Evolutionary conservation across 345 rosid species (phyloP).

Genomic region (Geranium rotundifolium): DNA sequence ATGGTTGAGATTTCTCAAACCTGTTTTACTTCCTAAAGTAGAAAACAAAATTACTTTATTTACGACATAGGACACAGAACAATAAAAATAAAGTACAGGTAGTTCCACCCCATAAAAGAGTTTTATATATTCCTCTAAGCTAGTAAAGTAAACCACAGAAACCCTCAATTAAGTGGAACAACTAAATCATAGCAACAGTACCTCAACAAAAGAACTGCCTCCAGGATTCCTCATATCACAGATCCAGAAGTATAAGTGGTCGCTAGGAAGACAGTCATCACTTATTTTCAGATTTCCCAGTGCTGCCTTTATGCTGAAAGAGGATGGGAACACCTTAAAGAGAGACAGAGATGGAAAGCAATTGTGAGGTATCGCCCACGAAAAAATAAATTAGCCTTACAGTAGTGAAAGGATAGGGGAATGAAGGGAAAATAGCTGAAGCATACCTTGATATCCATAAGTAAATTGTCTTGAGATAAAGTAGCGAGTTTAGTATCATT

Average conservation of each 20-base stretch:
- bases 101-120: background rate
- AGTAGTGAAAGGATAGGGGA: background rate
- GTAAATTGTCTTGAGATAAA: conserved; percentile 79
- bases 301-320: conserved; percentile 79
- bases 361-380: background rate
- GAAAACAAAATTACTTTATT: background rate
- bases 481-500: conserved; percentile 78
- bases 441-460: conserved; percentile 75
- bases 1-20: background rate
- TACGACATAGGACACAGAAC: too few relatives aligned
- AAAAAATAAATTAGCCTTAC: conserved; percentile 2
- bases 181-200: conserved; percentile 9
- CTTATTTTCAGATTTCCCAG: conserved; percentile 91
- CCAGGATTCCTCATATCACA: conserved; percentile 99
- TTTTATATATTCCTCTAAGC: background rate
- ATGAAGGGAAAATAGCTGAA: conserved; percentile 5
- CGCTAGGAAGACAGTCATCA: conserved; percentile 77
- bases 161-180: background rate
- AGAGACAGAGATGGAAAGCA: conserved; percentile 3
- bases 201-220: conserved; percentile 97
- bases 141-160: background rate
- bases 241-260: conserved; percentile 84
- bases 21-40: background rate
- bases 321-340: conserved; percentile 79
- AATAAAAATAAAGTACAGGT: too few relatives aligned